These are phyloP conservation scores for Camptophora hylomeconis DNA, from an alignment of 2,329 filamentous ascomycete species.

Conservation along the genomic window DNA sequence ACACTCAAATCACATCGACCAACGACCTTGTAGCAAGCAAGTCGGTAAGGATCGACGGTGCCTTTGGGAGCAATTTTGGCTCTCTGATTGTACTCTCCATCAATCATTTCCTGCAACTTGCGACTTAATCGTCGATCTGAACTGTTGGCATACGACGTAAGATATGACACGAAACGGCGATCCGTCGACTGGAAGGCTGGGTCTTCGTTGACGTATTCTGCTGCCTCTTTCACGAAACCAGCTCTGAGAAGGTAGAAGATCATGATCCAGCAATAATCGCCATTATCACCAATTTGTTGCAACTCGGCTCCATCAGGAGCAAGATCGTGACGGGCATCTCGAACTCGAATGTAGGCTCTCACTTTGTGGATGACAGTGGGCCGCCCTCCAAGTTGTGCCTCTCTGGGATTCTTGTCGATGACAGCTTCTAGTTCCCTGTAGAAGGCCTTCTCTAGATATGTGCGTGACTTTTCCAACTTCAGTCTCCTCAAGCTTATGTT, in stretches of 20 bases:
- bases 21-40: slow-evolving; percentile 96
- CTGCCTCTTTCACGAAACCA: slow-evolving; percentile 72
- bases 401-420: slow-evolving; percentile 70
- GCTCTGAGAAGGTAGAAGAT: slow-evolving; percentile 84
- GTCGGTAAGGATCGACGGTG: slow-evolving; percentile 83
- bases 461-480: slow-evolving; percentile 67
- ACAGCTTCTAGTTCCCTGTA: slow-evolving; percentile 62
- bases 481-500: slow-evolving; percentile 59
- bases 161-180: slow-evolving; percentile 76
- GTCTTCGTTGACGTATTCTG: slow-evolving; percentile 70
- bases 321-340: slow-evolving; percentile 67
- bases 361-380: slow-evolving; percentile 84
- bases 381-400: slow-evolving; percentile 78
- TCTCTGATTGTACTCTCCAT: slow-evolving; percentile 77
- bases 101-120: slow-evolving; percentile 74
- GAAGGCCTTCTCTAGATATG: slow-evolving; percentile 71
- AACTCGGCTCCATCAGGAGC: slow-evolving; percentile 69
- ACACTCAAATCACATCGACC: slow-evolving; percentile 56
- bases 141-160: slow-evolving; percentile 68
- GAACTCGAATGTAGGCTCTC: slow-evolving; percentile 78
- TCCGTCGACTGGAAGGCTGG: slow-evolving; percentile 80
- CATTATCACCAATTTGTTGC: slow-evolving; percentile 63
- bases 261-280: slow-evolving; percentile 69
- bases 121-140: slow-evolving; percentile 63
- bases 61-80: slow-evolving; percentile 73